Evolutionary conservation across 2,329 filamentous ascomycete species (phyloP).

Genomic region (Hypoxylon sp.): DNA sequence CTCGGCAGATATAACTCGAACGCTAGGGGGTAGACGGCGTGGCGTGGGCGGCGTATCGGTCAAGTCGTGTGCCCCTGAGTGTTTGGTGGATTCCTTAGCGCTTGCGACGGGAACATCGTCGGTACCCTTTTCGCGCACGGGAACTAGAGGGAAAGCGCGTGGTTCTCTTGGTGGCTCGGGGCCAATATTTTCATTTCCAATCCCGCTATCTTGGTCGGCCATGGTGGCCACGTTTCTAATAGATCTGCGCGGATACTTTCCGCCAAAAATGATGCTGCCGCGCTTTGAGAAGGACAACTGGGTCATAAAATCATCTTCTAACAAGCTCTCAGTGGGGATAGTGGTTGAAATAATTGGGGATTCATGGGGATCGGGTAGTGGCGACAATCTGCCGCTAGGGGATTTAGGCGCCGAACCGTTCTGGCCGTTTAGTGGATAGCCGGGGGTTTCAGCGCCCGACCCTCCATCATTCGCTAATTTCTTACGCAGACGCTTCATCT

Average conservation of each 20-base stretch:
- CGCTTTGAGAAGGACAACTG: conserved; percentile 73
- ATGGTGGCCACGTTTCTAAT: conserved; percentile 44
- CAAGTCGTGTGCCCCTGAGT: conserved; percentile 32
- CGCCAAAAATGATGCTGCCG: conserved; percentile 74
- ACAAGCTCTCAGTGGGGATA: conserved; percentile 70
- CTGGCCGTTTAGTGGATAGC: conserved; percentile 38
- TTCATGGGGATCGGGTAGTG: conserved; percentile 56
- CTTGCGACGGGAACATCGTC: conserved; percentile 30
- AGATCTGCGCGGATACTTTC: conserved; percentile 57
- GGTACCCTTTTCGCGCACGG: conserved; percentile 45
- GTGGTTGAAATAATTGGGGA: conserved; percentile 67
- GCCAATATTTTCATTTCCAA: conserved; percentile 31
- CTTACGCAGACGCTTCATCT: conserved; percentile 50
- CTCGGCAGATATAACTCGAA: conserved; percentile 68
- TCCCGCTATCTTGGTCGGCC: conserved; percentile 48
- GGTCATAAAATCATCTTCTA: conserved; percentile 72
- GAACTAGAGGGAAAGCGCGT: conserved; percentile 52
- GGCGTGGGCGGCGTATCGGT: conserved; percentile 32
- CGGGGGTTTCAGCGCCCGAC: conserved; percentile 46
- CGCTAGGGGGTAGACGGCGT: conserved; percentile 59
- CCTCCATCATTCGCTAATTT: conserved; percentile 43
- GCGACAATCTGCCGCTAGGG: conserved; percentile 50
- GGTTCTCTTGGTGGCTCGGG: conserved; percentile 34
- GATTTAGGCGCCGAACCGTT: conserved; percentile 46
- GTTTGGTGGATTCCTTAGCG: conserved; percentile 40